phyloP scores from a whole-genome alignment of 73 alveolate species.

The Blepharisma stoltei region DNA sequence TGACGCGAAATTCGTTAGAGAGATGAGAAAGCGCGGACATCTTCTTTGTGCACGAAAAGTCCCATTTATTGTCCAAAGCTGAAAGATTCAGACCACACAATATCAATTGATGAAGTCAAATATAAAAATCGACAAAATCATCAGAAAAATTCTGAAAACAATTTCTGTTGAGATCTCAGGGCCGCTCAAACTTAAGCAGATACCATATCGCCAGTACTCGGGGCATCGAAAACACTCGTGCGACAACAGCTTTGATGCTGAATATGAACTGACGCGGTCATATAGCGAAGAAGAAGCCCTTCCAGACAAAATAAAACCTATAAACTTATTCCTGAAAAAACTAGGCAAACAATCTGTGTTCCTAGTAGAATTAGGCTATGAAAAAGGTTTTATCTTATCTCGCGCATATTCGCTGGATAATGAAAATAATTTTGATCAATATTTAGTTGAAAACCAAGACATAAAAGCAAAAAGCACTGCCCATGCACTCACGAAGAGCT shows the following conservation, averaged over 20 bases:
- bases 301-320: not conserved
- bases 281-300: too few relatives aligned
- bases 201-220: not conserved
- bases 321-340: conserved; percentile 5
- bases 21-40: not conserved
- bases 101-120: too few relatives aligned
- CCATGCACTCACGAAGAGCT: too few relatives aligned
- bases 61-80: not conserved
- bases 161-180: not conserved
- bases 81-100: not conserved
- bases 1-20: not conserved
- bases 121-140: not conserved
- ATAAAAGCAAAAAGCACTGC: too few relatives aligned
- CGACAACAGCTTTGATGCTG: not conserved
- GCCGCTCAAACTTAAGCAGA: not conserved
- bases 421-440: not conserved
- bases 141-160: not conserved
- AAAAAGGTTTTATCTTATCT: not conserved
- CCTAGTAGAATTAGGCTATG: not conserved
- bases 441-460: too few relatives aligned
- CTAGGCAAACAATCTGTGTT: not conserved
- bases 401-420: not conserved
- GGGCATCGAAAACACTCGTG: not conserved
- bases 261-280: not conserved
- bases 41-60: too few relatives aligned